Evolutionary conservation across 2,329 filamentous ascomycete genomes (phyloP), one percentile per base, ranked within the genome.

Genomic region (Pyrenophora teres): DNA sequence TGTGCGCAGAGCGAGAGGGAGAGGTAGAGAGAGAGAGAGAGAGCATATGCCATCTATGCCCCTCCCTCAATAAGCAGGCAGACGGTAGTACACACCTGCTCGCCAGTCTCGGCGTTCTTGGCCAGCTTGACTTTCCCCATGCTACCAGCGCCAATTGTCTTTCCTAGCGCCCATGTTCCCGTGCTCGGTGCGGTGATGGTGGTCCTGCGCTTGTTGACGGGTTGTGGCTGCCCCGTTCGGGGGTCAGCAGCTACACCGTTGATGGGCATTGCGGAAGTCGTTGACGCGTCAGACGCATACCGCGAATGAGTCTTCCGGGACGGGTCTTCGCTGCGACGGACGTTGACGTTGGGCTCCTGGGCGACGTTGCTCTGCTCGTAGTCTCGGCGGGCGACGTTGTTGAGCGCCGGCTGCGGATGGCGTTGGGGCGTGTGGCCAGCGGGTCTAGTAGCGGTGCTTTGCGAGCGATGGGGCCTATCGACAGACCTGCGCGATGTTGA

Each of bases 51-150:
- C 16, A 38, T 23, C 12, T 5, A 19, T 45, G 46, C 25, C 33
- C 31, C 41, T 32, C 33, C 27, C 38, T 39, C 43, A 36, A 25
- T 31, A 37, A 15, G 30, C 18, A 27, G 19, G 18, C 40, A 23
- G 40, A 31, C 35, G 40, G 19, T 19, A 40, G 33, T 31, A 64
- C 81, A 66, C 77, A 92, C 91, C 85, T 97, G 90, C 79, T 97
- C 94, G 64, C 88, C 89, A 16, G 89, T 90, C 67, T 96, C 92
- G 63, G 88, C 83, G 75, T 95, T 95, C 66, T 90, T 90, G 19
- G 94, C 94, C 62, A 99, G 80, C 78, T 97, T 97, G 57, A 99
- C 94, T 75, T 97, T 97, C 60, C 94, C 94, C 94, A 99, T 99
- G 74, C 93, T 97, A 43, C 94, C 94, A 46, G 92, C 92, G 54